Evolutionary conservation across 441 rosid genomes (phyloP), one percentile per base, ranked within the genome.

Genomic region (Euphorbia celastroides): DNA sequence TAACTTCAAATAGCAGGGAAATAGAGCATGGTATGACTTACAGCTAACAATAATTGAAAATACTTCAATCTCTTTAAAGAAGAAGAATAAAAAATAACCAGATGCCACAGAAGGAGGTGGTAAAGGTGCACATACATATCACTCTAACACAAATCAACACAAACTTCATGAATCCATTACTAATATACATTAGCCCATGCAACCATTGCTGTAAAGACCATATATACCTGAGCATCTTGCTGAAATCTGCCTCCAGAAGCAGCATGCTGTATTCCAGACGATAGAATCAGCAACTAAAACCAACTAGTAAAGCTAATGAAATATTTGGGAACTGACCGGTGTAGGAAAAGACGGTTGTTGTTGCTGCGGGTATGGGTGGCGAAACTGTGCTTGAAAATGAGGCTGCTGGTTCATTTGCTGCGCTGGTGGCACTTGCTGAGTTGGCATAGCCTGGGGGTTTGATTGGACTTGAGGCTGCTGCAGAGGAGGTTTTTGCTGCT

Each of bases 391-490:
- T 64, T 77, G 89, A 68, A 76, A 56, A 80, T 86, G 93, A 64
- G 80, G 41, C 23, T 73, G 95, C 71, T 58, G 72, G 69, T 78
- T 91, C 84, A 68, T 61, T 51, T 77, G 93, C 64, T 88, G 96
- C 67, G 83, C 74, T 69, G 78, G 96, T 22, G 84, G 82, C 74
- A 73, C 79, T 61, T 83, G 90, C 75, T 78, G 96, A 30, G 82
- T 65, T 61, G 80, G 74, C 62, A 78, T 73, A 68, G 66, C 73
- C 66, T 81, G 90, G 69, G 82, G 75, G 50, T 79, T 82, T 54
- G 78, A 42, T 69, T 80, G 96, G 72, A 72, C 60, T 71, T 83
- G 92, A 52, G 84, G 79, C 78, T 71, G 92, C 58, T 86, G 92
- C 52, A 79, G 69, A 48, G 76, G 70, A 31, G 77, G 83, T 67